Evolutionary conservation across 306 rosid species (phyloP).

Genomic region (Sindora glabra): DNA sequence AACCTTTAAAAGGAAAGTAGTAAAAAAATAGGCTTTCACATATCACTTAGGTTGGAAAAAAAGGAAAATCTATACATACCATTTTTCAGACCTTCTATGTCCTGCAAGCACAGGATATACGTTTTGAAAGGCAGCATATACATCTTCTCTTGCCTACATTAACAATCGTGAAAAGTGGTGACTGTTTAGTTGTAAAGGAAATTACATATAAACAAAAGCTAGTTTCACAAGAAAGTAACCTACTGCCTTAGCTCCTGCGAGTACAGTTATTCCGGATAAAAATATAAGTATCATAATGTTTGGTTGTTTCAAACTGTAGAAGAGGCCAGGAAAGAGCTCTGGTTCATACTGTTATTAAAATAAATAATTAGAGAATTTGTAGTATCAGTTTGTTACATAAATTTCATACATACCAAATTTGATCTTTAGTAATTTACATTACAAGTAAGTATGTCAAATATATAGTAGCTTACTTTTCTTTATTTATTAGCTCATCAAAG

Average conservation of each 20-base stretch:
- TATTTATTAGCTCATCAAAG: too few species aligned
- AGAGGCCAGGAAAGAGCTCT: conserved; percentile 63
- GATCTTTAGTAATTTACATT: too few species aligned
- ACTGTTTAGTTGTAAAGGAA: not conserved
- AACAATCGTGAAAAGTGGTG: not conserved
- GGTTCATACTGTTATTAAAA: conserved; percentile 47
- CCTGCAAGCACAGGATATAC: conserved; percentile 59
- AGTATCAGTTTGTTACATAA: not conserved
- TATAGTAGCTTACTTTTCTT: too few species aligned
- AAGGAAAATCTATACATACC: too few species aligned
- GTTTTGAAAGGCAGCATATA: conserved; percentile 55
- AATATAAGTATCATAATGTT: conserved; percentile 58
- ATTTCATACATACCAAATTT: not conserved
- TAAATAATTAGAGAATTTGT: not conserved
- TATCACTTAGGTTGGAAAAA: too few species aligned
- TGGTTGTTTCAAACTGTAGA: conserved; percentile 64
- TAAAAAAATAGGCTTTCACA: too few species aligned
- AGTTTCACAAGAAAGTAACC: too few species aligned
- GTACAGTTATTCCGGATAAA: conserved; percentile 58
- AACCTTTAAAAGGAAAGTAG: too few species aligned
- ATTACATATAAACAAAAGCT: not conserved
- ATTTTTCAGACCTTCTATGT: conserved; percentile 48
- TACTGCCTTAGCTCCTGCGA: conserved; percentile 63
- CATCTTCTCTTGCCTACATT: conserved; percentile 46
- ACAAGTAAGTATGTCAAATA: too few species aligned